A percentile compares a stretch with the other conserved stretches of the same genome.
Conservation (phyloP, 495 filamentous ascomycete genomes). For the Extremus antarcticus region DNA sequence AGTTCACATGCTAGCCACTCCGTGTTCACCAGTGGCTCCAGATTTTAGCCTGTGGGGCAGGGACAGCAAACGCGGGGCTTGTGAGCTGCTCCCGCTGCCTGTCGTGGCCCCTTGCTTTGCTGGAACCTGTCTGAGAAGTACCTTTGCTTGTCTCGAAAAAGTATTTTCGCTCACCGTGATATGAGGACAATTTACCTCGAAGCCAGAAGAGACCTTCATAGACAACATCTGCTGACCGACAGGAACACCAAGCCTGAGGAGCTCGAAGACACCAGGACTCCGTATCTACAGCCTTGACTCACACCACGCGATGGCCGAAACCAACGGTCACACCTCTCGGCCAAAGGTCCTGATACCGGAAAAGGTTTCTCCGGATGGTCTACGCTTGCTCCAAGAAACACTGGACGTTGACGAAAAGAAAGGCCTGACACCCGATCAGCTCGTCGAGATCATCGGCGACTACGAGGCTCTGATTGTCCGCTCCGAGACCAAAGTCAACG, state of each 20-base stretch:
- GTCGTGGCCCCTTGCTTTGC: not conserved
- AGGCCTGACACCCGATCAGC: slow-evolving; percentile 43
- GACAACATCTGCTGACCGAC: too few relatives aligned
- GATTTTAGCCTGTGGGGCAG: not conserved
- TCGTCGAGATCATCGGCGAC: slow-evolving; percentile 46
- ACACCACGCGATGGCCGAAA: not conserved
- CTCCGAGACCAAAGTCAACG: slow-evolving; percentile 61
- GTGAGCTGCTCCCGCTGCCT: not conserved
- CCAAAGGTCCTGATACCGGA: slow-evolving; percentile 59
- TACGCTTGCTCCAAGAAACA: slow-evolving; percentile 44
- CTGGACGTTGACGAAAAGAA: slow-evolving; percentile 51
- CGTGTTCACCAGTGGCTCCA: not conserved
- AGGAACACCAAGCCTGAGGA: too few relatives aligned
- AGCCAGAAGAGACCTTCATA: too few relatives aligned
- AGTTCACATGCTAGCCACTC: too few relatives aligned
- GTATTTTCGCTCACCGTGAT: not conserved
- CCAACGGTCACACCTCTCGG: not conserved
- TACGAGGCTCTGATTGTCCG: slow-evolving; percentile 63
- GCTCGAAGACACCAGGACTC: too few relatives aligned
- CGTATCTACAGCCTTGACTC: not conserved
- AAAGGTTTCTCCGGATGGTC: slow-evolving; percentile 62
- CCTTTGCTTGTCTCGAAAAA: not conserved
- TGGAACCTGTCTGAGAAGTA: too few relatives aligned
- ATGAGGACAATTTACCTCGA: not conserved
- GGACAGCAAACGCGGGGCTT: not conserved